Conservation (phyloP, 225 moss, liverwort and hornwort species). For the Antitrichia curtipendula region DNA sequence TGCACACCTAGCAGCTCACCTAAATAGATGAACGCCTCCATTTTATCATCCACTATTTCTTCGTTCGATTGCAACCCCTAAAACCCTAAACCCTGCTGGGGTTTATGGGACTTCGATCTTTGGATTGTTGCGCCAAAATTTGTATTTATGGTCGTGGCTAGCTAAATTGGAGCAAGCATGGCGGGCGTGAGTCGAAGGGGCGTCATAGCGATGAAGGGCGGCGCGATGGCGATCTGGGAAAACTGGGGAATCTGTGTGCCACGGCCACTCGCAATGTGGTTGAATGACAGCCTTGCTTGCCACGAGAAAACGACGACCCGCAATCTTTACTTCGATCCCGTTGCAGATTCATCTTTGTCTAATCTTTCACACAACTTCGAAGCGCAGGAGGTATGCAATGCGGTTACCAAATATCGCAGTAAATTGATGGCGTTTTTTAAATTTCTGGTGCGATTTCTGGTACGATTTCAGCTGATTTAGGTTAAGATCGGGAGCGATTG, state of each 20-base stretch:
- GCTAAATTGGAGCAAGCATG: background rate
- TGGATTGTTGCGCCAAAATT: background rate
- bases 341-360: background rate
- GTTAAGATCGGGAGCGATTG: background rate
- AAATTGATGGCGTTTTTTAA: background rate
- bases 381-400: background rate
- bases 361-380: background rate
- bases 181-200: slow-evolving; percentile 31
- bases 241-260: slow-evolving; percentile 54
- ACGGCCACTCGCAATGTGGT: slow-evolving; percentile 36
- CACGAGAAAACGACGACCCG: background rate
- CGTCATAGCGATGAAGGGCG: slow-evolving; percentile 57
- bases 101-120: background rate
- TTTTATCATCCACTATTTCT: background rate
- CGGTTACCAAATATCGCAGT: background rate
- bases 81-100: background rate
- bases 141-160: background rate
- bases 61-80: background rate
- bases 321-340: background rate
- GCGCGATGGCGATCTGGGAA: slow-evolving; percentile 76
- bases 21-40: background rate
- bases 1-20: background rate
- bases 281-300: slow-evolving; percentile 34
- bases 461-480: background rate
- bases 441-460: background rate